Evolutionary conservation across 805 yeast genomes (phyloP).

Genomic region (Kuraishia piskuri): DNA sequence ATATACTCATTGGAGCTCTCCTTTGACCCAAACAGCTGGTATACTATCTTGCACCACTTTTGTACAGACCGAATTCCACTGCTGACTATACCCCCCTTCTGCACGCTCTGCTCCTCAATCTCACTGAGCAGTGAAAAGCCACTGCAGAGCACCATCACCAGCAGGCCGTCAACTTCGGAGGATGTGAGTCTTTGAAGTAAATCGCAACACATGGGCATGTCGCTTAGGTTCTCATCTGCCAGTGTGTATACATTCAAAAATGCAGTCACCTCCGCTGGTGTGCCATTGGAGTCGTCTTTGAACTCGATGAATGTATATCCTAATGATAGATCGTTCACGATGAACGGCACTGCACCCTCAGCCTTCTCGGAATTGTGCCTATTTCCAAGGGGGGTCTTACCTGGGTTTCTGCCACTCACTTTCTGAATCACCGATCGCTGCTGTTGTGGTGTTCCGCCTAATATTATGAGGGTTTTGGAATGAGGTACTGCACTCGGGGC

Average conservation of each 20-base stretch:
- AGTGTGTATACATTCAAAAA: conserved; percentile 4
- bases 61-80: neutral
- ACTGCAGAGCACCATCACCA: neutral
- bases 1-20: neutral
- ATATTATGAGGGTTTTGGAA: conserved; percentile 1
- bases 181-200: neutral
- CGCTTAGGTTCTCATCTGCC: neutral
- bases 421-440: neutral
- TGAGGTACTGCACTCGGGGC: neutral
- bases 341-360: neutral
- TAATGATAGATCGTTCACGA: neutral
- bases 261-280: neutral
- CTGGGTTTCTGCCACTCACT: neutral
- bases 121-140: neutral
- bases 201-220: neutral
- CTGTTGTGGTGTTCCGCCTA: conserved; percentile 3
- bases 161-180: neutral
- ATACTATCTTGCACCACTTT: neutral
- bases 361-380: neutral
- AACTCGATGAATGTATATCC: conserved; percentile 4
- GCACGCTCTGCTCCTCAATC: neutral
- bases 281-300: neutral
- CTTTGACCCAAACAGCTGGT: neutral
- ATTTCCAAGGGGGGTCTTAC: neutral
- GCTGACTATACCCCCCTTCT: neutral